These are phyloP conservation scores for Helminthosporium solani DNA, from an alignment of 2,329 filamentous ascomycete species.

Conservation along the genomic window DNA sequence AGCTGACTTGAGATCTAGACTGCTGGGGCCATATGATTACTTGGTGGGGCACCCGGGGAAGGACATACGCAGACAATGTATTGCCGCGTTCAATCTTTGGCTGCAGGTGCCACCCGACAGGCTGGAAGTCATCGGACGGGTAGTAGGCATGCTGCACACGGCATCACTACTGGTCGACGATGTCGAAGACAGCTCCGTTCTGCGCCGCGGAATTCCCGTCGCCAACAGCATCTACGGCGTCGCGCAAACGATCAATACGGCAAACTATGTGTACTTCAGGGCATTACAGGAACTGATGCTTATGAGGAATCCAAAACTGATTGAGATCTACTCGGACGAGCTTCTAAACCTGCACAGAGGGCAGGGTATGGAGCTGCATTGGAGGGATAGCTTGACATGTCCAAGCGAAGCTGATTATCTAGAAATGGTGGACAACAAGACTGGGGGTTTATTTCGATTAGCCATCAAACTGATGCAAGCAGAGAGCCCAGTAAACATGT, in stretches of 20 bases:
- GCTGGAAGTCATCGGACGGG: conserved; percentile 72
- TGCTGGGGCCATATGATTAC: conserved; percentile 79
- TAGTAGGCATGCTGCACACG: conserved; percentile 83
- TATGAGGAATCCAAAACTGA: conserved; percentile 65
- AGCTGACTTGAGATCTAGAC: conserved; percentile 13
- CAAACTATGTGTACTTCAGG: conserved; percentile 85
- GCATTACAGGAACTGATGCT: conserved; percentile 73
- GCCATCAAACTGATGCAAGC: conserved; percentile 88
- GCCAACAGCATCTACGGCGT: conserved; percentile 83
- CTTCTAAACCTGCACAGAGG: conserved; percentile 81
- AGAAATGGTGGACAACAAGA: conserved; percentile 94
- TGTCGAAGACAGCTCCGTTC: conserved; percentile 76
- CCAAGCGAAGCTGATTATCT: conserved; percentile 86
- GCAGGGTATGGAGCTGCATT: conserved; percentile 89
- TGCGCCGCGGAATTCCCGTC: conserved; percentile 77
- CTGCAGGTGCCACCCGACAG: conserved; percentile 70
- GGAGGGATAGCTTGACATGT: conserved; percentile 81
- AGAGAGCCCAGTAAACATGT: conserved; percentile 56
- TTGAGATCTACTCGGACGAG: conserved; percentile 77
- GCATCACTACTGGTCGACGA: conserved; percentile 83
- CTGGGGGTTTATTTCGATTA: conserved; percentile 79
- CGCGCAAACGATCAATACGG: conserved; percentile 85
- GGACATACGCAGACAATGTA: conserved; percentile 78
- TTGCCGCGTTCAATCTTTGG: conserved; percentile 79
- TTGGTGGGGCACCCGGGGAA: conserved; percentile 77